Base-by-base conservation (phyloP, 2,329 filamentous ascomycete species). In the Coniochaeta sp. region DNA sequence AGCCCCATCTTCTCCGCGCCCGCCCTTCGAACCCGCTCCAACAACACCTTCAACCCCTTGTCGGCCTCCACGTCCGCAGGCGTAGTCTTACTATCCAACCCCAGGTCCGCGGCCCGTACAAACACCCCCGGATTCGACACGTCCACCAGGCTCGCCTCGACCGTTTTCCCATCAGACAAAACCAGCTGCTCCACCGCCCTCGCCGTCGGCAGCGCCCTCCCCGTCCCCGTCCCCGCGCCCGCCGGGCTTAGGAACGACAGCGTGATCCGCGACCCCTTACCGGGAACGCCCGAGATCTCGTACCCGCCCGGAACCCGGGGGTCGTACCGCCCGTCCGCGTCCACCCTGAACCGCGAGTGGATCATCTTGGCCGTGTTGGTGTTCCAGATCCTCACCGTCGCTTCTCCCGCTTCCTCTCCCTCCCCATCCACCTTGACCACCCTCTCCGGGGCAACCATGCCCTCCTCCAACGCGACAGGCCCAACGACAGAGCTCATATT, bases 401-500 rank as follows among this genome's bases (percentile, higher is more conserved):
- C 62, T 10, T 60, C 58, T 16, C n/a, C 28, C 3, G 47, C 58
- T 2, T 34, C 16, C 42, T 56, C 52, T 17, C 4, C 6, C 6
- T 6, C 6, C 32, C 6, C 32, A 74, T 14, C 60, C 26, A 4
- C 40, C n/a, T n/a, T n/a, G n/a, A n/a, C n/a, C 58, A 3, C 32
- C 26, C 8, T 52, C 56, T 3, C 32, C 12, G 38, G 56, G 8
- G 10, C 55, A 24, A 84, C 72, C 1, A 88, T 63, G 2, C 80
- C 76, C 26, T 78, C 71, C 65, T 88, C 81, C 14, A 86, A 75
- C 2, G 84, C 85, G 67, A 83, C 87, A 0, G 89, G 88, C 0
- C 88, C 89, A 54, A 91, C 80, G 0, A 84, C 80, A 44, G 82
- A 79, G 6, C 79, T 84, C 86, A 91, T 88, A 69, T 91, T 91